phyloP scores from a whole-genome alignment of 345 rosid genomes.

The Theobroma cacao region DNA sequence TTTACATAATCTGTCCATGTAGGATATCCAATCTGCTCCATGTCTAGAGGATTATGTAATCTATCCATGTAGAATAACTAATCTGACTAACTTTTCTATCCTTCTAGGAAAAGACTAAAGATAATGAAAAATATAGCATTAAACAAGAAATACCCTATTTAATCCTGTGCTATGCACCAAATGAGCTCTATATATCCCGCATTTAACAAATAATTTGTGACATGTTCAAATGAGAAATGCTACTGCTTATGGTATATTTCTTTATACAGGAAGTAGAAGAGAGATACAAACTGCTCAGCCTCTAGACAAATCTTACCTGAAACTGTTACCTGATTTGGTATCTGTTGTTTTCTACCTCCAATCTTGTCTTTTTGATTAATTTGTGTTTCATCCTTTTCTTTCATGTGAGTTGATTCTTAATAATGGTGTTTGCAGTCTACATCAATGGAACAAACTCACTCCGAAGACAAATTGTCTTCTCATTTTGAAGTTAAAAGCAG shows the following conservation, averaged over 20 bases:
- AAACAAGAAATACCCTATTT: neutral
- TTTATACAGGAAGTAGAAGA: slow-evolving; percentile 29
- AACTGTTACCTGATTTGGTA: slow-evolving; percentile 21
- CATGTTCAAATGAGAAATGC: neutral
- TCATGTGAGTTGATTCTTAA: slow-evolving; percentile 12
- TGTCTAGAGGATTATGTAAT: neutral
- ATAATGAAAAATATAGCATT: neutral
- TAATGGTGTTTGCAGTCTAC: slow-evolving; percentile 28
- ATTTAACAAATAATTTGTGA: neutral
- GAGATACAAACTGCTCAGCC: slow-evolving; percentile 22
- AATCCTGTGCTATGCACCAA: neutral
- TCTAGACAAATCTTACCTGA: slow-evolving; percentile 23
- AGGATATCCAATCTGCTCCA: neutral
- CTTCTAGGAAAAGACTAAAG: neutral
- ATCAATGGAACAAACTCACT: slow-evolving; percentile 19
- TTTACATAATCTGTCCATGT: neutral
- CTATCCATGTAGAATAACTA: neutral
- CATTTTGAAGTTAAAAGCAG: slow-evolving; percentile 38
- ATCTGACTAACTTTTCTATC: neutral
- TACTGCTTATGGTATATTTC: slow-evolving; percentile 11
- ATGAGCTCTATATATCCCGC: neutral
- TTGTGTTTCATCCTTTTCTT: neutral
- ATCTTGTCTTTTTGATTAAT: neutral
- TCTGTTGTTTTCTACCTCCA: slow-evolving; percentile 3
- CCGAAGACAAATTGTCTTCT: slow-evolving; percentile 28